Conservation (phyloP, 768 basidiomycete genomes). For the Pluteus cervinus region DNA sequence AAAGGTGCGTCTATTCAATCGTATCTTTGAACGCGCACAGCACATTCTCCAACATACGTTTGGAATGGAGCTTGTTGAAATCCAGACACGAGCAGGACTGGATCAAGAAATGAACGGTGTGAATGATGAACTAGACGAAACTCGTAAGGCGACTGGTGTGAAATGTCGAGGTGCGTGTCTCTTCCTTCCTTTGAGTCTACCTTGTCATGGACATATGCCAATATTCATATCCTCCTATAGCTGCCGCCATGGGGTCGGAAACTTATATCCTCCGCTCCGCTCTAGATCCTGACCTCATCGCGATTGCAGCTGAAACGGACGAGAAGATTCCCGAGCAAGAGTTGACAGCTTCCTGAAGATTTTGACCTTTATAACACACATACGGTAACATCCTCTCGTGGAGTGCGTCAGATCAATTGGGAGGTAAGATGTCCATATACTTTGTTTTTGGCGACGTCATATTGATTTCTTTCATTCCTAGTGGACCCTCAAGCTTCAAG, state of each 20-base stretch:
- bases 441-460: conserved; percentile 1
- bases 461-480: conserved; percentile 18
- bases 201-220: neutral
- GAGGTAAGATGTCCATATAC: conserved; percentile 54
- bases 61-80: conserved; percentile 74
- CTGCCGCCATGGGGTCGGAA: conserved; percentile 57
- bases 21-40: conserved; percentile 55
- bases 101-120: conserved; percentile 26
- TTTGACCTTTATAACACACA: conserved; percentile 33
- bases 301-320: conserved; percentile 49
- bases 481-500: too few species aligned
- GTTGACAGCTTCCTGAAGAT: too few species aligned
- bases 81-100: conserved; percentile 46
- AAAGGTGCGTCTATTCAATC: conserved; percentile 51
- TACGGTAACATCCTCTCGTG: conserved; percentile 72
- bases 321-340: conserved; percentile 47
- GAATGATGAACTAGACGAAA: conserved; percentile 35
- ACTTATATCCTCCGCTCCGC: conserved; percentile 79
- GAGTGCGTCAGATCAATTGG: conserved; percentile 62
- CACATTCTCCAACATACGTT: conserved; percentile 49
- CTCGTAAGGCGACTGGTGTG: conserved; percentile 37
- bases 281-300: conserved; percentile 58
- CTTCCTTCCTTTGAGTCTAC: neutral
- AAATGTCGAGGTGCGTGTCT: conserved; percentile 50
- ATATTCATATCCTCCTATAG: conserved; percentile 20